A percentile compares a stretch with the other conserved stretches of the same genome.
phyloP scores from a whole-genome alignment of 305 asterid genomes.

The Solanum chacoense region DNA sequence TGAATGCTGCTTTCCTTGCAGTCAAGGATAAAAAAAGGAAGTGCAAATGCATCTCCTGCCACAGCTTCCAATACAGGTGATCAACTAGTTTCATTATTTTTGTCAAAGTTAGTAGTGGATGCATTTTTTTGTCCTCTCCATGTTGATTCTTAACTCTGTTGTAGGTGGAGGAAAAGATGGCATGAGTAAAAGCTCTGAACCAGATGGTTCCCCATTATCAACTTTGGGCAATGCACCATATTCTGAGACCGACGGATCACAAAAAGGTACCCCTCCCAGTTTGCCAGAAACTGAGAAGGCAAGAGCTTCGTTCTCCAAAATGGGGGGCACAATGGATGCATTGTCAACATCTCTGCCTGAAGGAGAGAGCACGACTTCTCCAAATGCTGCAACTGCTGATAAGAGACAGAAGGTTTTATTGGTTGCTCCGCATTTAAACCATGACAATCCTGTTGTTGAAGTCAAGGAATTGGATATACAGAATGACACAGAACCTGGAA shows the following conservation, averaged over 20 bases:
- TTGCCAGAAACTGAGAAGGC: constrained; percentile 27
- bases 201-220: constrained; percentile 29
- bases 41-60: constrained; percentile 25
- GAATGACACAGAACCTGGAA: constrained; percentile 11
- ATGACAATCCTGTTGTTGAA: constrained; percentile 6
- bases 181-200: constrained; percentile 29
- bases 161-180: constrained; percentile 64
- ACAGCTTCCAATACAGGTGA: constrained; percentile 22
- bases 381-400: constrained; percentile 17
- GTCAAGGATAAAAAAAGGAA: constrained; percentile 68
- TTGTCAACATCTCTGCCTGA: constrained; percentile 10
- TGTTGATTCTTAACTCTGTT: not conserved
- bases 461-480: constrained; percentile 1
- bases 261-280: constrained; percentile 15
- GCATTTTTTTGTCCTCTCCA: not conserved
- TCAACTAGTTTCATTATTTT: not conserved
- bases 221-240: constrained; percentile 18
- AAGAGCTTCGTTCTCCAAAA: constrained; percentile 9
- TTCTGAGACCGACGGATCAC: constrained; percentile 26
- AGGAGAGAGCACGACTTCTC: constrained; percentile 13
- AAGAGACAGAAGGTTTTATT: constrained; percentile 9
- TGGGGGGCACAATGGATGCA: constrained; percentile 4
- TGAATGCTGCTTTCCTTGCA: constrained; percentile 19
- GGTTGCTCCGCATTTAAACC: constrained; percentile 12
- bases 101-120: not conserved